Evolutionary conservation across 2,329 filamentous ascomycete species (phyloP), one percentile per base, ranked within the genome.

Genomic region (Colletotrichum lini): DNA sequence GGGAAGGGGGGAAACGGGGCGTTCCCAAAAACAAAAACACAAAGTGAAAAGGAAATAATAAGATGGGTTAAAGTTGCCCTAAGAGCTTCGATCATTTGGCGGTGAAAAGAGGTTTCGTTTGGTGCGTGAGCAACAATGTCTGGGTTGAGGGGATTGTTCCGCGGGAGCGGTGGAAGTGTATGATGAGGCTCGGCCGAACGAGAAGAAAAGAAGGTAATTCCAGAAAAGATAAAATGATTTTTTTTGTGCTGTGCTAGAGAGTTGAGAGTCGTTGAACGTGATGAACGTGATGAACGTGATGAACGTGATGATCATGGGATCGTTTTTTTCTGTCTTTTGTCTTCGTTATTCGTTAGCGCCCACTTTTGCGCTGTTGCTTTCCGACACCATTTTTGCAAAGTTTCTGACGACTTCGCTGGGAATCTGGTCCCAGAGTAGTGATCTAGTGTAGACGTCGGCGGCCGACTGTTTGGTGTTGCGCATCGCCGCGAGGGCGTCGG

Each of bases 351-450:
- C 81, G 78, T 82, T 69, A 67, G 73, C 68, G 76, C 72, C 81
- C 74, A 80, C 79, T 77, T 83, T 80, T 69, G 81, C 80, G 75
- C 82, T 84, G 82, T 87, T 92, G 82, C 89, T 92, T 78, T 96
- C 93, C 74, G 93, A 90, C 76, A 98, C 93, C 89, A 97, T 95
- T 82, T 94, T 93, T 77, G 93, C 94, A 85, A 98, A 98, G 80
- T 96, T 94, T 76, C 92, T 91, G 65, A 99, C 94, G 59, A 98
- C 95, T 74, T 98, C 95, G 76, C 91, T 89, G 16, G 96, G 95
- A 76, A 98, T 95, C 82, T 95, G 94, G 78, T 98, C 95, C 94
- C 94, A 98, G 69, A 98, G 90, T 73, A 98, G 88, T 73, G 94
- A 97, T 69, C 96, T 90, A 44, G 95, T 97, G 84, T 98, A 98